Evolutionary conservation across 148 eudicot genomes (phyloP).

Genomic region (Hydrangea macrophylla): DNA sequence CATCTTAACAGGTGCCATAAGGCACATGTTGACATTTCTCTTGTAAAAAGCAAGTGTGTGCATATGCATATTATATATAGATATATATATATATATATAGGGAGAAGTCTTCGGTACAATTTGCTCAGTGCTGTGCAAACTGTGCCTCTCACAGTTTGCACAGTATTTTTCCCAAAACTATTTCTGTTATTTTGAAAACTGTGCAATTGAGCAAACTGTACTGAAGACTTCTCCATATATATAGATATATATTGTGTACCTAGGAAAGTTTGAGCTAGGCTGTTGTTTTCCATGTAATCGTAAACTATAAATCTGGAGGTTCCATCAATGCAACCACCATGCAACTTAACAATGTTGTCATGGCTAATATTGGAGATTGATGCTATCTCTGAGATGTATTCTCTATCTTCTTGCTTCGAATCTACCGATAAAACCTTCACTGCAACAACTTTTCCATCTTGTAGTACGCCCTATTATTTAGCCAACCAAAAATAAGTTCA

Average conservation of each 20-base stretch:
- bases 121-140: no score
- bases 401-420: slow-evolving; percentile 6
- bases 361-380: slow-evolving; percentile 3
- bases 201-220: no score
- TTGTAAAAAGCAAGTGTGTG: no score
- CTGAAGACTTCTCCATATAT: no score
- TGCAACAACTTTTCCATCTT: slow-evolving; percentile 3
- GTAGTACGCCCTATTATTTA: not conserved
- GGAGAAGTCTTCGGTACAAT: no score
- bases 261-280: slow-evolving; percentile 1
- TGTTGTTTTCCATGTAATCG: slow-evolving; percentile 11
- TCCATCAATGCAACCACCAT: not conserved
- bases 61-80: no score
- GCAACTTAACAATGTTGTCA: not conserved
- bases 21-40: no score
- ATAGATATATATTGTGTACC: not conserved
- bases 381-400: slow-evolving; percentile 6
- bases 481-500: not conserved
- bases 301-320: slow-evolving; percentile 1
- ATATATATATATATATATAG: no score
- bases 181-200: no score
- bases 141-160: no score
- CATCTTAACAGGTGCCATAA: no score
- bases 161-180: no score
- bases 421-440: slow-evolving; percentile 11